These are phyloP conservation scores for Colletotrichum melonis DNA, from an alignment of 2,329 filamentous ascomycete species.

Conservation along the genomic window DNA sequence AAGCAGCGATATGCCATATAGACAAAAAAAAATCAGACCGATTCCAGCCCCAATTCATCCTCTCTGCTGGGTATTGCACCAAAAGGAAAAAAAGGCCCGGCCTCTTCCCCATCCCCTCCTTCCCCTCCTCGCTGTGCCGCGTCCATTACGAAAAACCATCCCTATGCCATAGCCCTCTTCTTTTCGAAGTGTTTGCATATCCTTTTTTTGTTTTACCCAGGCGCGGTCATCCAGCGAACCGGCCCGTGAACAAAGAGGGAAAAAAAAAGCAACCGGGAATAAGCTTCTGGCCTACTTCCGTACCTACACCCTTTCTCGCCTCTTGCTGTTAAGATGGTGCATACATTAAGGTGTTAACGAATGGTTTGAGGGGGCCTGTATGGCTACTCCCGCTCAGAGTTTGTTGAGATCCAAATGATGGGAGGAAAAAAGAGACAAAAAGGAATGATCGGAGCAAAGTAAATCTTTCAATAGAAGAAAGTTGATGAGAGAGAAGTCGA, in stretches of 20 bases:
- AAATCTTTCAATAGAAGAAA: neutral
- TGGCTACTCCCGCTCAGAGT: constrained; percentile 7
- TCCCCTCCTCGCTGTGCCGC: neutral
- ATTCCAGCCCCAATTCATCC: neutral
- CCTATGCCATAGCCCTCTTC: neutral
- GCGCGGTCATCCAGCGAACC: constrained; percentile 30
- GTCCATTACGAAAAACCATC: neutral
- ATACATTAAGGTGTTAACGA: constrained; percentile 27
- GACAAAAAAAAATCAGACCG: neutral
- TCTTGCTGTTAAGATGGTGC: neutral
- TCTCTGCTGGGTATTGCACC: neutral
- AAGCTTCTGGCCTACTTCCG: neutral
- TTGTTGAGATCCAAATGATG: neutral
- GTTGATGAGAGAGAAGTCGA: neutral
- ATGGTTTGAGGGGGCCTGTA: constrained; percentile 5
- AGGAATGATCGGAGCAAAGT: neutral
- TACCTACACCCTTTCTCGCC: neutral
- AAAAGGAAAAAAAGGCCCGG: constrained; percentile 26
- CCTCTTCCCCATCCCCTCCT: constrained; percentile 11
- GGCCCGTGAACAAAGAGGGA: constrained; percentile 6
- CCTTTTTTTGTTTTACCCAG: neutral
- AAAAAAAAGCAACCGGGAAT: neutral
- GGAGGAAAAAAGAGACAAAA: neutral
- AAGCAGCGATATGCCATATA: neutral
- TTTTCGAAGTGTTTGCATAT: constrained; percentile 5